phyloP scores from a whole-genome alignment of 2,329 filamentous ascomycete genomes.

The Xylariales sp. region DNA sequence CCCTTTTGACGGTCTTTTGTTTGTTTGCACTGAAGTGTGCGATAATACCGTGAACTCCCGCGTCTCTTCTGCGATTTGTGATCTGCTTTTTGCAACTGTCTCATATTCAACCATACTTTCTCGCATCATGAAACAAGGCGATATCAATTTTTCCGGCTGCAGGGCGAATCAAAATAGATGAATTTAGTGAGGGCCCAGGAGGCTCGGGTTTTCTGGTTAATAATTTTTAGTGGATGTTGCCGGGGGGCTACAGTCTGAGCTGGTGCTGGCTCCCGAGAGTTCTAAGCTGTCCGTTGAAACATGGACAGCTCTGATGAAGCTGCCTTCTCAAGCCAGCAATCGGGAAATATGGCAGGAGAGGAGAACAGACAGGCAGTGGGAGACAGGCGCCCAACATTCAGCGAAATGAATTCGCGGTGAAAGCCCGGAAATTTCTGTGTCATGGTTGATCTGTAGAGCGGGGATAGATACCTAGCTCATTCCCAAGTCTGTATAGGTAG shows the following conservation, averaged over 20 bases:
- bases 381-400: no score
- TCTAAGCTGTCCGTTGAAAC: constrained; percentile 1
- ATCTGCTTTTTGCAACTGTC: constrained; percentile 23
- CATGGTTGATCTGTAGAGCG: not conserved
- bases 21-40: constrained; percentile 1
- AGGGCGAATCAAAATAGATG: constrained; percentile 25
- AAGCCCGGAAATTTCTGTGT: no score
- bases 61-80: constrained; percentile 17
- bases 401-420: no score
- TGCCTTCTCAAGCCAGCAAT: not conserved
- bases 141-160: constrained; percentile 25
- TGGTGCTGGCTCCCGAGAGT: constrained; percentile 1
- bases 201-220: constrained; percentile 28
- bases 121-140: constrained; percentile 18
- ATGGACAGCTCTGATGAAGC: not conserved
- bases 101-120: constrained; percentile 14
- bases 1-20: constrained; percentile 11
- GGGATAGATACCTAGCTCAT: constrained; percentile 3
- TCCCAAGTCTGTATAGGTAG: not conserved
- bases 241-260: constrained; percentile 2
- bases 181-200: constrained; percentile 33
- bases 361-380: not conserved
- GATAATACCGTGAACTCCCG: constrained; percentile 12
- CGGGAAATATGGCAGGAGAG: not conserved
- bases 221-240: constrained; percentile 13